Base-by-base conservation (phyloP, 2,329 filamentous ascomycete genomes). In the Talaromyces albobiverticillius region DNA sequence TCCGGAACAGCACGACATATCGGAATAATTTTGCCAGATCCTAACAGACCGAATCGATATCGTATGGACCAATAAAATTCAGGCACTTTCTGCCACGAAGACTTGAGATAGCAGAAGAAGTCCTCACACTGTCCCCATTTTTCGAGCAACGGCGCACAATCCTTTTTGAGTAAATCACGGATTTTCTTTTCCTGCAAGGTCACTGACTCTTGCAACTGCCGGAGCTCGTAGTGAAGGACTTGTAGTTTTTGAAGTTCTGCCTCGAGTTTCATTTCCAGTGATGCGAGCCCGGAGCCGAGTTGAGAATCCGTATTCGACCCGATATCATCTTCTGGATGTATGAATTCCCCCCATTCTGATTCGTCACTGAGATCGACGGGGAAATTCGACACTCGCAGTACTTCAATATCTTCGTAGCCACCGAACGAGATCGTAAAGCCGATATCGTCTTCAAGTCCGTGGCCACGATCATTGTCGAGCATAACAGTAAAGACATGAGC, bases 361-460 rank as follows among this genome's bases (percentile, higher is more conserved):
- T 59, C 56, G n/a, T 60, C 54, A 4, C 60, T 54, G 5, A 62
- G 57, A 22, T 56, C 48, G 20, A 67, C 43, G 7, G 64, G 64
- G 13, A 59, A 62, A 32, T 60, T 59, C 38, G 60, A 58, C 5
- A 69, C 59, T 4, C 63, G 64, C 23, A 67, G 57, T n/a, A 70
- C 58, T 25, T 61, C 54, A 8, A 66, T 63, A 9, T 57, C 50
- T 4, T 60, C 62, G 32, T 59, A 57, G 13, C 66, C 62, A 46
- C 62, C 65, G 50, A 68, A 68, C 1, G 67, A 70, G 36, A 66
- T 58, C 2, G 67, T 64, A 54, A 70, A 70, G n/a, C 67, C 67
- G n/a, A 64, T 61, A n/a, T 58, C 54, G 40, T 61, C 60, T 25
- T 62, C 57, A 36, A 58, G 54, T 25, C 46, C 48, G 32, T 50